Base-by-base conservation (phyloP, 75 land plant genomes). In the Chamaecyparis obtusa region DNA sequence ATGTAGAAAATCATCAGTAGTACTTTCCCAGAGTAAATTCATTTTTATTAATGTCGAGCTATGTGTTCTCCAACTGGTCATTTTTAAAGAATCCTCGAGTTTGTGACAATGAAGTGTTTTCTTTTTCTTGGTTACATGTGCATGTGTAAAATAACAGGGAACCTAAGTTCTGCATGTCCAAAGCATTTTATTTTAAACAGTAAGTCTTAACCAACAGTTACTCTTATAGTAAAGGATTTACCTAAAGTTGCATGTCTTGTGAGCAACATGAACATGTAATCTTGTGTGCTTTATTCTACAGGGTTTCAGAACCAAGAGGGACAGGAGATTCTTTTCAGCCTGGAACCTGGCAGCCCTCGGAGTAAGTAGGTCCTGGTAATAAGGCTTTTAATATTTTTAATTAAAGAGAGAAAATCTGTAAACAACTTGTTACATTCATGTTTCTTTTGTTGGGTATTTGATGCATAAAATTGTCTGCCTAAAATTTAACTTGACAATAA, bases 301-400 rank as follows among this genome's bases (percentile, higher is more conserved):
- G 83, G 30, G 83, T 43, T 81, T 81, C 51, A 44, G 83, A 81
- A 81, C 46, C 46, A 81, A 46, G 4, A n/a, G 51, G 83, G 83
- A 44, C 49, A n/a, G 83, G 83, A 81, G 13, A 44, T 81, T 81
- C 83, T 44, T 81, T 81, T 81, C 83, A n/a, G 32, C 49, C 83
- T 81, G 83, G 48, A 44, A 81, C 83, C 83, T 81, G 83, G 83
- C 83, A 81, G 83, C 83, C 83, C 83, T 43, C 49, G 2, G 83
- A 81, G 49, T 81, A n/a, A 81, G 49, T 46, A n/a, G 69, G 10
- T 81, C 8, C 21, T 33, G 14, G 32, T 32, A 9, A 72, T 33
- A 72, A 33, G 36, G 33, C 14, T 72, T 72, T 72, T 32, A 36
- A 32, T 72, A 33, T 33, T 72, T 33, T 72, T 32, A 33, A 72